Percentiles rank a stretch among this genome's conserved stretches.
Evolutionary conservation across 1,284 basidiomycete genomes (phyloP).

Genomic region (Psilocybe mexicana): DNA sequence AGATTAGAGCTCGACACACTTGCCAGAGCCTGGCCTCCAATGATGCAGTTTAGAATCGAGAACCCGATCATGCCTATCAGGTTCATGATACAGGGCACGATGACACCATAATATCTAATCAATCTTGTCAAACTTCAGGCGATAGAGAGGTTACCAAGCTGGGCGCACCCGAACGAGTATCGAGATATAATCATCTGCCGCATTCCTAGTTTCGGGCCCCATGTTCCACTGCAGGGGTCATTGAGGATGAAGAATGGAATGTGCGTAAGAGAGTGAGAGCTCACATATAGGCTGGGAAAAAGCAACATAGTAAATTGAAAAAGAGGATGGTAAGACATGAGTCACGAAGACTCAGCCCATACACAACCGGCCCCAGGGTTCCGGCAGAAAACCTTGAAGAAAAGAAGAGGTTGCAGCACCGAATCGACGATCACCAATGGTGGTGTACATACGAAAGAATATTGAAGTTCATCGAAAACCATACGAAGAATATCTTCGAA

Average conservation of each 20-base stretch:
- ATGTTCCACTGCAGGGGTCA: constrained; percentile 57
- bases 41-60: constrained; percentile 75
- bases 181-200: constrained; percentile 84
- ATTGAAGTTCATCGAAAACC: constrained; percentile 73
- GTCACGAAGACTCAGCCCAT: constrained; percentile 69
- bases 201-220: constrained; percentile 85
- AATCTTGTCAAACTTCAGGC: background rate
- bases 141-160: background rate
- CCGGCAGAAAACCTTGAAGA: constrained; percentile 69
- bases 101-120: constrained; percentile 64
- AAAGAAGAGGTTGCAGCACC: background rate
- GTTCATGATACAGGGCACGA: constrained; percentile 66
- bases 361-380: constrained; percentile 68
- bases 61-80: constrained; percentile 69
- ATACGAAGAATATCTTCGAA: constrained; percentile 75
- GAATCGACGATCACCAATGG: no score
- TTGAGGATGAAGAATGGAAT: background rate
- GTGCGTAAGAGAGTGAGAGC: constrained; percentile 7
- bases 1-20: constrained; percentile 67
- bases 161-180: constrained; percentile 68
- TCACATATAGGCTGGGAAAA: constrained; percentile 40
- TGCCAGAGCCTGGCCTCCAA: constrained; percentile 78
- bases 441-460: constrained; percentile 57
- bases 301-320: constrained; percentile 59
- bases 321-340: constrained; percentile 76